A percentile compares a stretch with the other conserved stretches of the same genome.
phyloP scores from a whole-genome alignment of 1,139 yeast genomes.

The Lodderomyces pseudojiufengensis region DNA sequence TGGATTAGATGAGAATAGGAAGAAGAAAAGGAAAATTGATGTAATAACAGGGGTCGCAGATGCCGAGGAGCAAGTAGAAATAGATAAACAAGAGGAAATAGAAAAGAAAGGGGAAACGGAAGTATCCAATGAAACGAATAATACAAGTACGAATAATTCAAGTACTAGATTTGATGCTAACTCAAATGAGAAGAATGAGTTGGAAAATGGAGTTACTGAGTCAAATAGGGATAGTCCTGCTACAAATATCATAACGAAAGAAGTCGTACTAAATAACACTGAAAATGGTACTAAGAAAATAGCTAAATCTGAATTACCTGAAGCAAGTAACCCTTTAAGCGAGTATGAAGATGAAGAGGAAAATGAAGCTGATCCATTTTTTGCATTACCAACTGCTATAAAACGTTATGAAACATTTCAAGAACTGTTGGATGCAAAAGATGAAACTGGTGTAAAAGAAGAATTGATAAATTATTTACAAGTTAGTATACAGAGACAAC shows the following conservation, averaged over 20 bases:
- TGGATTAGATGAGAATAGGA: slow-evolving; percentile 39
- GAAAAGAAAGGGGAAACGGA: slow-evolving; percentile 22
- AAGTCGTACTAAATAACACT: slow-evolving; percentile 14
- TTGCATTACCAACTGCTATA: slow-evolving; percentile 35
- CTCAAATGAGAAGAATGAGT: slow-evolving; percentile 77
- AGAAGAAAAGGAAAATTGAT: slow-evolving; percentile 1
- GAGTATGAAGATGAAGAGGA: slow-evolving; percentile 28
- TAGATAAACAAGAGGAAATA: slow-evolving; percentile 43
- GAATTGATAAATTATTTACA: slow-evolving; percentile 44
- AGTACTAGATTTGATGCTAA: no score
- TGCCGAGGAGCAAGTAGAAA: slow-evolving; percentile 60
- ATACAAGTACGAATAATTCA: no score
- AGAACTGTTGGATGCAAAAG: slow-evolving; percentile 21
- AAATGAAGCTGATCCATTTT: slow-evolving; percentile 35
- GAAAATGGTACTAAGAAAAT: slow-evolving; percentile 66
- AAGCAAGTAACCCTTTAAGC: slow-evolving; percentile 9
- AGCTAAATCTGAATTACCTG: slow-evolving; percentile 54
- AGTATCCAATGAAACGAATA: no score
- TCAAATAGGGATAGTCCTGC: slow-evolving; percentile 12
- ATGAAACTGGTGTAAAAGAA: slow-evolving; percentile 31
- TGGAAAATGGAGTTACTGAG: slow-evolving; percentile 68
- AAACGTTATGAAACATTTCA: slow-evolving; percentile 36
- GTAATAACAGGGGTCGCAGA: not conserved
- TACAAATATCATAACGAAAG: no score
- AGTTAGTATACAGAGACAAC: slow-evolving; percentile 73